These are phyloP conservation scores for Eucalyptus shirleyi DNA, from an alignment of 345 rosid species.

Conservation along the genomic window DNA sequence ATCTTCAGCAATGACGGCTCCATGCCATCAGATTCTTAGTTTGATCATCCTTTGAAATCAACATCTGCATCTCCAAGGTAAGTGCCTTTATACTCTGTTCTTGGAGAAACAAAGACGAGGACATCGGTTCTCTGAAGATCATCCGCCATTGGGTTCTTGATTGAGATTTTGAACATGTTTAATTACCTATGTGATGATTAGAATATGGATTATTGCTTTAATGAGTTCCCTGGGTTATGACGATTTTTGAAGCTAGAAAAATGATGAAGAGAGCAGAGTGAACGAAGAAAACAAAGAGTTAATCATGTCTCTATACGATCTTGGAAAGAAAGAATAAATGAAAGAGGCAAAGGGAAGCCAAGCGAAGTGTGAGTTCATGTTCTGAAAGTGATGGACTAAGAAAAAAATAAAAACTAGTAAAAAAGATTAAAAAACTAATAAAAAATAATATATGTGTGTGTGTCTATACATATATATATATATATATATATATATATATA, in stretches of 20 bases:
- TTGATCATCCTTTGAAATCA: neutral
- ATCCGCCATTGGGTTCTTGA: neutral
- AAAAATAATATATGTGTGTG: no score
- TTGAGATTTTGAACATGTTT: neutral
- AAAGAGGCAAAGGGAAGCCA: neutral
- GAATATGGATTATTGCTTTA: neutral
- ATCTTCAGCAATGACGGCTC: neutral
- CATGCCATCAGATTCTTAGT: neutral
- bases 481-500: accelerated
- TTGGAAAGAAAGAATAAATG: no score
- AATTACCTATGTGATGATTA: neutral
- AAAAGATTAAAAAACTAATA: no score
- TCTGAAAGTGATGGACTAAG: no score
- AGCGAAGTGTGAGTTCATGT: neutral
- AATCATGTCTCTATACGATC: neutral
- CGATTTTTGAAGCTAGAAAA: neutral
- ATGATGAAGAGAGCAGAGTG: neutral
- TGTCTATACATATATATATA: no score
- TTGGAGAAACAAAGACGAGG: neutral
- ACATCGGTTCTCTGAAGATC: neutral
- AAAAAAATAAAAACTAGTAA: no score
- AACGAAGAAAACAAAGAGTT: neutral
- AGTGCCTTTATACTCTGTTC: neutral
- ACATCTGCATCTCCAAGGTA: neutral
- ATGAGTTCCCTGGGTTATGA: neutral